These are phyloP conservation scores for Chrysoporthe deuterocubensis DNA, from an alignment of 2,329 filamentous ascomycete species.

Conservation along the genomic window DNA sequence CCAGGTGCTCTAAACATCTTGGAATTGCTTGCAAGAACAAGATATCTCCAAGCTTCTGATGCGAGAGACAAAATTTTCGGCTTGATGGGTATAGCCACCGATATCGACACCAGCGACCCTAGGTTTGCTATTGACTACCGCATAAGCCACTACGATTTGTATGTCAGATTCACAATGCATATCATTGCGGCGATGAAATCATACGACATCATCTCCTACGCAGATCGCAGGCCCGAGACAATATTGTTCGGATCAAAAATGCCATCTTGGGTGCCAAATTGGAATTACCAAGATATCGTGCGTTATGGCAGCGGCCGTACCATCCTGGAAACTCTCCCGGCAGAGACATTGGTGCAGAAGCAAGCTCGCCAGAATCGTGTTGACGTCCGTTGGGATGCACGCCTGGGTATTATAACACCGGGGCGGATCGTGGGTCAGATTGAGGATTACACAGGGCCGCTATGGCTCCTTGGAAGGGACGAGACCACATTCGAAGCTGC, in stretches of 20 bases:
- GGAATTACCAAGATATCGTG: not conserved
- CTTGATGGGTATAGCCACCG: slow-evolving; percentile 6
- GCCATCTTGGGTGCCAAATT: not conserved
- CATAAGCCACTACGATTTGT: not conserved
- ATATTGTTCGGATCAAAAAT: not conserved
- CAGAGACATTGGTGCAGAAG: not conserved
- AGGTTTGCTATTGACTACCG: slow-evolving; percentile 6
- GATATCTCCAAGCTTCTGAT: slow-evolving; percentile 6
- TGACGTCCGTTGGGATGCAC: not conserved
- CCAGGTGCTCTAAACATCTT: not conserved
- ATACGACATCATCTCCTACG: not conserved
- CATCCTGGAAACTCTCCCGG: not conserved
- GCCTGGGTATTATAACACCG: not conserved
- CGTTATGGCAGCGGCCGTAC: not conserved
- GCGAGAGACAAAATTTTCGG: slow-evolving; percentile 19
- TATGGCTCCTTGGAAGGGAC: not conserved
- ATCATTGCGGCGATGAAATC: slow-evolving; percentile 1
- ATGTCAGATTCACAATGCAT: slow-evolving; percentile 2
- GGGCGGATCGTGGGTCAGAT: not conserved
- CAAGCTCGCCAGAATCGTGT: not conserved
- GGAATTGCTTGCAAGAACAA: not conserved
- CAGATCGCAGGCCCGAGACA: not conserved
- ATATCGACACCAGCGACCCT: not conserved
- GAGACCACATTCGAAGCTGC: not conserved
- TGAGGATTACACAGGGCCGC: not conserved